Percentiles rank a stretch among this genome's conserved stretches.
Evolutionary conservation across 2,329 filamentous ascomycete genomes (phyloP).

Genomic region (Sporothrix variecibatus): DNA sequence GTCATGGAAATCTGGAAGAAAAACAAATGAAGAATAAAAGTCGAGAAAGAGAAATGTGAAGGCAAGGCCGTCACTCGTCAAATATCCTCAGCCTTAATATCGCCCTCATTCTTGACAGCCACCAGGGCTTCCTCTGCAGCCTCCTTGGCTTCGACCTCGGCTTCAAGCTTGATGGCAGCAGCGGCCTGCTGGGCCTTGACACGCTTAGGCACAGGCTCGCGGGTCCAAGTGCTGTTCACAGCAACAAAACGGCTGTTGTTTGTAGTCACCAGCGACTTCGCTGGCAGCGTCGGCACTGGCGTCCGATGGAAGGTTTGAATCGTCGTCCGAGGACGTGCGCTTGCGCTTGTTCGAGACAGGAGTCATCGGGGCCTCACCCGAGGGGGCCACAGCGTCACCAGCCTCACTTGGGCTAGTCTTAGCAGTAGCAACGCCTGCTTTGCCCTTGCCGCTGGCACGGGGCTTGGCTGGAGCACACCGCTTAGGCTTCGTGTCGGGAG

Average conservation of each 20-base stretch:
- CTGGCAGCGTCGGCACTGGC: background rate
- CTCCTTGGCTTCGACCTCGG: background rate
- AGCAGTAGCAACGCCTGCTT: background rate
- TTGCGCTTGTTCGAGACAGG: conserved; percentile 36
- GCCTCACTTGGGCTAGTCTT: background rate
- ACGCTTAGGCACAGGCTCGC: conserved; percentile 18
- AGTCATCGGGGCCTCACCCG: background rate
- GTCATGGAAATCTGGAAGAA: background rate
- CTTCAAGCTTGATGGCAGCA: conserved; percentile 16
- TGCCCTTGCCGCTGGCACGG: conserved; percentile 1
- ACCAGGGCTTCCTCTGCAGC: background rate
- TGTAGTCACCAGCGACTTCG: background rate
- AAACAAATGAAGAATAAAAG: background rate
- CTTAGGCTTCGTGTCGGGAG: background rate
- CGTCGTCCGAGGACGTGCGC: conserved; percentile 26
- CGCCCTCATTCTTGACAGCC: background rate
- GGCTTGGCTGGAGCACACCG: background rate
- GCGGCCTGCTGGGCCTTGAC: conserved; percentile 18
- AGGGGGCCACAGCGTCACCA: background rate
- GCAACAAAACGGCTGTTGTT: background rate
- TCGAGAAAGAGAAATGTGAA: background rate
- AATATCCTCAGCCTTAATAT: background rate
- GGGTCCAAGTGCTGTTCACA: background rate
- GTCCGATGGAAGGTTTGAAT: background rate
- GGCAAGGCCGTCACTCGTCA: background rate